phyloP scores from a whole-genome alignment of 768 basidiomycete genomes.

The Podaxis sp. region DNA sequence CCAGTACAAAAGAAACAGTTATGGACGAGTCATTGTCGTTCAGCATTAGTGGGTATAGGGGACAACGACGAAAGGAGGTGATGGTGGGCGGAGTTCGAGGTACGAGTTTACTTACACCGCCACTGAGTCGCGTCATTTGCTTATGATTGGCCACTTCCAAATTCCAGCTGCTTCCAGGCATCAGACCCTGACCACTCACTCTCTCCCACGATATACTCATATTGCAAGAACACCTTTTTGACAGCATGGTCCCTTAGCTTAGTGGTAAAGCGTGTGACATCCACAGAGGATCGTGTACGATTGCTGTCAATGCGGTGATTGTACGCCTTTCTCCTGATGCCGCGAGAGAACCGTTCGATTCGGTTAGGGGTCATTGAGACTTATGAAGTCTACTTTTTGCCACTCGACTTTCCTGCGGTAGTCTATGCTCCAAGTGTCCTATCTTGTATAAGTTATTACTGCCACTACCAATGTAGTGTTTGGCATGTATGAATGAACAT shows the following conservation, averaged over 20 bases:
- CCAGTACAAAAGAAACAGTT: conserved; percentile 16
- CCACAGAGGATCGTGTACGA: conserved; percentile 15
- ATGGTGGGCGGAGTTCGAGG: neutral
- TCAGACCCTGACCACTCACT: neutral
- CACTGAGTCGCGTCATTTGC: neutral
- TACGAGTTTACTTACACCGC: neutral
- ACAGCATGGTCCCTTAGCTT: conserved; percentile 29
- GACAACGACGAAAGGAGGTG: conserved; percentile 3
- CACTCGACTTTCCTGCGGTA: neutral
- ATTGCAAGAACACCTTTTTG: neutral
- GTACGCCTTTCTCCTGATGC: conserved; percentile 27
- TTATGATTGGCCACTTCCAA: neutral
- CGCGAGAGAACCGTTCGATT: conserved; percentile 31
- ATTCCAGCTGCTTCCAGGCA: too few species aligned
- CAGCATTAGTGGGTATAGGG: conserved; percentile 19
- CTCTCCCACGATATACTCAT: neutral
- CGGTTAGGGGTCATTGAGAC: conserved; percentile 29
- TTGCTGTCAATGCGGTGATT: neutral
- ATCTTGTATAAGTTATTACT: neutral
- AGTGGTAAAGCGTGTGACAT: conserved; percentile 37
- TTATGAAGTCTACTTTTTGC: conserved; percentile 16
- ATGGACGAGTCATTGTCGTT: conserved; percentile 21
- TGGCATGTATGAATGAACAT: too few species aligned
- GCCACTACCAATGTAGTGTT: too few species aligned
- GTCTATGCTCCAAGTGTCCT: neutral